Conservation (phyloP, 805 yeast species). For the Spathaspora sp. region DNA sequence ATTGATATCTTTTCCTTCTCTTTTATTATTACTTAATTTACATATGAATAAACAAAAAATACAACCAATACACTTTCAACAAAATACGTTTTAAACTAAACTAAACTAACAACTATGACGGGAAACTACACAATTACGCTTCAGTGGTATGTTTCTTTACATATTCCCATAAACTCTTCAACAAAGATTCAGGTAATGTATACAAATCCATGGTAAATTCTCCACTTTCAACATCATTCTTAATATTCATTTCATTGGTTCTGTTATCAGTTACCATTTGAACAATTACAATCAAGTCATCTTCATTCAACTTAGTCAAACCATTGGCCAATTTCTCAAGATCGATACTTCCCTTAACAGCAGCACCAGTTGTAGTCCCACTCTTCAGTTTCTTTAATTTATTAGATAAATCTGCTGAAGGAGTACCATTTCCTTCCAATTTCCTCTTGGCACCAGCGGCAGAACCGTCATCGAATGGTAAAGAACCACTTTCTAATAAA, state of each 20-base stretch:
- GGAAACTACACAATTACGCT: slow-evolving; percentile 10
- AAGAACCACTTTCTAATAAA: slow-evolving; percentile 77
- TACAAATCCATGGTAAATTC: slow-evolving; percentile 95
- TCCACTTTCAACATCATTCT: slow-evolving; percentile 93
- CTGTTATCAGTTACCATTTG: slow-evolving; percentile 97
- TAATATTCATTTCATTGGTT: slow-evolving; percentile 91
- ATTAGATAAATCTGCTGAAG: slow-evolving; percentile 16
- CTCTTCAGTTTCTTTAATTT: slow-evolving; percentile 51
- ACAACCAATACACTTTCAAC: not conserved
- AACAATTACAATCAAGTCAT: slow-evolving; percentile 89
- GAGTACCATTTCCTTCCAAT: slow-evolving; percentile 4
- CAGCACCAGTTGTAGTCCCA: slow-evolving; percentile 23
- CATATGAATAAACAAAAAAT: slow-evolving; percentile 1
- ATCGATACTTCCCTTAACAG: slow-evolving; percentile 76
- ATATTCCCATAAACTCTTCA: slow-evolving; percentile 92
- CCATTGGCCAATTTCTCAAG: slow-evolving; percentile 89
- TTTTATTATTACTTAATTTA: not conserved
- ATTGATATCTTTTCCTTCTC: not conserved
- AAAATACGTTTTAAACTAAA: not conserved
- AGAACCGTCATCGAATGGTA: slow-evolving; percentile 47
- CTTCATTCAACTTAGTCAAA: slow-evolving; percentile 82
- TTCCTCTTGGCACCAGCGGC: slow-evolving; percentile 13
- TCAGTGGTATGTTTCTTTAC: slow-evolving; percentile 65
- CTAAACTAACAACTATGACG: not conserved
- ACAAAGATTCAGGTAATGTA: slow-evolving; percentile 85